Evolutionary conservation across 1,284 basidiomycete species (phyloP).

Genomic region (Ustilago cynodontis): DNA sequence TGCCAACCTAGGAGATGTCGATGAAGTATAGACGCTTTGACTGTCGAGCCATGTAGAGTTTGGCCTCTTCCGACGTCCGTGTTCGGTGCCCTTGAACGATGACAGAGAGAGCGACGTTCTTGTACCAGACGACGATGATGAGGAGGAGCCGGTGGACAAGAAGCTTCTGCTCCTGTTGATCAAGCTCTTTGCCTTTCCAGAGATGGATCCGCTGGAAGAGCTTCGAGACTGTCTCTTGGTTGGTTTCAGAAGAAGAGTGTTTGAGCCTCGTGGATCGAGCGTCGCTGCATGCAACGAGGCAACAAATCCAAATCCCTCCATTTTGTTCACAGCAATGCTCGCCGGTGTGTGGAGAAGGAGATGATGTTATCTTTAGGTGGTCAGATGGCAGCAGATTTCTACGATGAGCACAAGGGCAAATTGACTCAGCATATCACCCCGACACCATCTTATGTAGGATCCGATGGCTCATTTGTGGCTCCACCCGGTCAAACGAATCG

Average conservation of each 20-base stretch:
- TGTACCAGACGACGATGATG: not conserved
- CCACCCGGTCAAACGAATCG: not conserved
- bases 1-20: not conserved
- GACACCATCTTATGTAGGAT: not conserved
- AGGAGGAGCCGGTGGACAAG: constrained; percentile 13
- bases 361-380: not conserved
- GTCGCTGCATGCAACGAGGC: constrained; percentile 25
- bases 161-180: constrained; percentile 22
- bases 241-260: constrained; percentile 6
- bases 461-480: not conserved
- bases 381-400: not conserved
- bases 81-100: constrained; percentile 1
- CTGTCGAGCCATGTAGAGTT: not conserved
- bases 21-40: constrained; percentile 2
- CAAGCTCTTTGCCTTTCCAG: constrained; percentile 11
- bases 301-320: constrained; percentile 36
- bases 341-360: not conserved
- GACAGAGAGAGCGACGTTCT: not conserved
- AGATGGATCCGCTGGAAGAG: constrained; percentile 10
- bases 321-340: not conserved
- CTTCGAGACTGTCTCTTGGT: not conserved
- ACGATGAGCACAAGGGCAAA: not conserved
- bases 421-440: not conserved
- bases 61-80: not conserved
- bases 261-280: not conserved